Base-by-base conservation (phyloP, 768 basidiomycete species). In the Suillus weaverae region DNA sequence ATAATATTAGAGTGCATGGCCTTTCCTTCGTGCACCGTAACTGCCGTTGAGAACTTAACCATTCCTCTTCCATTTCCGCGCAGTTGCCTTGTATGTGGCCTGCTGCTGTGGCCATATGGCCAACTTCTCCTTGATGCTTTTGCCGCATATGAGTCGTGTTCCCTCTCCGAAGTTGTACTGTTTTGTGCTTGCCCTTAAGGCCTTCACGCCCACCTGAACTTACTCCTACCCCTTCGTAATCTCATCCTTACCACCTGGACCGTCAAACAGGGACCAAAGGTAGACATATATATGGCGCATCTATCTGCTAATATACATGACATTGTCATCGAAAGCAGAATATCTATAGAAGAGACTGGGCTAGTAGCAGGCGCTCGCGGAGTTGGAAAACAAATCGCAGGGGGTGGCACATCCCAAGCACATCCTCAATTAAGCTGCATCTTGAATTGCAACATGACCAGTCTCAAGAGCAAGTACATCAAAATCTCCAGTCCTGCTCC, bases 401-500 rank as follows among this genome's bases (percentile, higher is more conserved):
- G 26, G 26, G 26, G 26, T 26, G 26, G 26, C 26, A 26, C 26
- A n/a, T n/a, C n/a, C n/a, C 13, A 51, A 50, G 26, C 26, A 50
- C 48, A 50, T 50, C 26, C 13, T 13, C 11, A 3, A 26, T 22
- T 48, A 11, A 26, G 11, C n/a, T 48, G n/a, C 46, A 5, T 20
- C 44, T 22, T 46, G 41, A 43, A 43, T 43, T 18, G 30, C 16
- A 51, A 57, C 59, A 60, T 57, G 56, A 18, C 56, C 56, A 39
- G 36, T 39, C 22, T 39, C 22, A 4, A 8, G 39, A 59, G 26
- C 4, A 55, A 74, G 22, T 78, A 69, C 67, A 68, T 81, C 61
- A 73, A 71, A 35, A 77, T 80, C 9, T 78, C 79, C 0, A 69
- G 68, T 32, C 77, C 81, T 8, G 56, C 62, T 22, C 71, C 78